Conservation (phyloP, 176 grass and related monocot genomes). For the Musa itinerans region DNA sequence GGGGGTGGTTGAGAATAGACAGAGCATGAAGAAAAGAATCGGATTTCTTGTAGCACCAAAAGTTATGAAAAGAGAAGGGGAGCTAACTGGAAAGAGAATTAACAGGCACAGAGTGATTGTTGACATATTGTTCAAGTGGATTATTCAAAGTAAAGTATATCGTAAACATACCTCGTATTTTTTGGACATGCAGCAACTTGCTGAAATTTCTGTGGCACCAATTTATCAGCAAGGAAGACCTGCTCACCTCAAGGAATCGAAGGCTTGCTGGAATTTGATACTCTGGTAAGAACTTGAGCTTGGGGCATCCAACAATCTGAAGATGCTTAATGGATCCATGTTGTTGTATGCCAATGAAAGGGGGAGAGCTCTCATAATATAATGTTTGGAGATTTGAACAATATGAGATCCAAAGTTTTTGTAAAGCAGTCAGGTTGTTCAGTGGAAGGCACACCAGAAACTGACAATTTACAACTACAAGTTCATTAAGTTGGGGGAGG, state of each 20-base stretch:
- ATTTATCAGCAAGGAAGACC: neutral
- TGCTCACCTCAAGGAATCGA: neutral
- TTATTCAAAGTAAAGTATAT: neutral
- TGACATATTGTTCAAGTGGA: no score
- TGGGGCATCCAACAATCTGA: neutral
- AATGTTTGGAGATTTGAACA: neutral
- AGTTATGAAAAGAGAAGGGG: no score
- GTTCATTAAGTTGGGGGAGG: neutral
- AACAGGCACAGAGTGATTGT: no score
- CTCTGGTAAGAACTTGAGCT: neutral
- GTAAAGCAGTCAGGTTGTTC: neutral
- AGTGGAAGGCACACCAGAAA: neutral
- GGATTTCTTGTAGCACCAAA: no score
- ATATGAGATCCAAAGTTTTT: neutral
- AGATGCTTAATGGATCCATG: neutral
- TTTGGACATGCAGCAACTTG: neutral
- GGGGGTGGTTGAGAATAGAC: no score
- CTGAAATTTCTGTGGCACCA: neutral
- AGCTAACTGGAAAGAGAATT: no score
- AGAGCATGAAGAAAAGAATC: no score
- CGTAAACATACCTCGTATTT: neutral
- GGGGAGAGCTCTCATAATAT: neutral
- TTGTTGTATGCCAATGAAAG: neutral
- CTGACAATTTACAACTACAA: neutral
- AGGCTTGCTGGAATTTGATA: constrained; percentile 3